These are phyloP conservation scores for Gaultheria prostrata DNA, from an alignment of 148 eudicot species.

Conservation along the genomic window DNA sequence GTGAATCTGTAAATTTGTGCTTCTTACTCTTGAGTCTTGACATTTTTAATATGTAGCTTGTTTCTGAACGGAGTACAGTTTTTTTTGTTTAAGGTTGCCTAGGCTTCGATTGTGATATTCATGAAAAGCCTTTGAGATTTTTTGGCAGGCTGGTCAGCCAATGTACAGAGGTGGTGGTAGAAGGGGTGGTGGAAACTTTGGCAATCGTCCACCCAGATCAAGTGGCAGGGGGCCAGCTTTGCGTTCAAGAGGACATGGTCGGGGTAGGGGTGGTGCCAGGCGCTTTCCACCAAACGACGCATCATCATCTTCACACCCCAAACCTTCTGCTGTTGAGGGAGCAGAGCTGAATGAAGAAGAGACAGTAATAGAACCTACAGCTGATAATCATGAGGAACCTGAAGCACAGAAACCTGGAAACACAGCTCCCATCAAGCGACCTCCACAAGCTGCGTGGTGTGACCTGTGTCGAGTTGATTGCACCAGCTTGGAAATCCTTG, in stretches of 20 bases:
- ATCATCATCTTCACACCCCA: constrained; percentile 27
- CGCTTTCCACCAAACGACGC: constrained; percentile 14
- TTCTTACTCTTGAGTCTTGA: background rate
- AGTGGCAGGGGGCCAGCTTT: constrained; percentile 19
- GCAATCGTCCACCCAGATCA: constrained; percentile 18
- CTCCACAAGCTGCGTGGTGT: constrained; percentile 39
- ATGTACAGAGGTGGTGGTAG: constrained; percentile 29
- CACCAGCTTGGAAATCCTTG: constrained; percentile 59
- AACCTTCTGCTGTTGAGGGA: constrained; percentile 8
- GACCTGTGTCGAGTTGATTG: constrained; percentile 76
- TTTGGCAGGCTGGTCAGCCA: constrained; percentile 26
- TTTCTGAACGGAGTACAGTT: background rate
- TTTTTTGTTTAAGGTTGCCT: background rate
- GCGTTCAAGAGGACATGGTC: constrained; percentile 27
- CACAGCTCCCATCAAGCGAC: constrained; percentile 20
- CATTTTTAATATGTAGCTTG: background rate
- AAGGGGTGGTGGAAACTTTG: constrained; percentile 28
- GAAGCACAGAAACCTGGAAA: constrained; percentile 14
- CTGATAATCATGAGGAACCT: constrained; percentile 14
- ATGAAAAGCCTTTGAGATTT: constrained; percentile 11
- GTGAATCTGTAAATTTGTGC: constrained; percentile 2
- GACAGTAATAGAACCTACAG: constrained; percentile 10
- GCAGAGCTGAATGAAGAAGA: background rate
- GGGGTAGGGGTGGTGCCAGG: constrained; percentile 19
- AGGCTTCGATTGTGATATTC: background rate